phyloP scores from a whole-genome alignment of 805 yeast species.

The Kuraishia cidri region DNA sequence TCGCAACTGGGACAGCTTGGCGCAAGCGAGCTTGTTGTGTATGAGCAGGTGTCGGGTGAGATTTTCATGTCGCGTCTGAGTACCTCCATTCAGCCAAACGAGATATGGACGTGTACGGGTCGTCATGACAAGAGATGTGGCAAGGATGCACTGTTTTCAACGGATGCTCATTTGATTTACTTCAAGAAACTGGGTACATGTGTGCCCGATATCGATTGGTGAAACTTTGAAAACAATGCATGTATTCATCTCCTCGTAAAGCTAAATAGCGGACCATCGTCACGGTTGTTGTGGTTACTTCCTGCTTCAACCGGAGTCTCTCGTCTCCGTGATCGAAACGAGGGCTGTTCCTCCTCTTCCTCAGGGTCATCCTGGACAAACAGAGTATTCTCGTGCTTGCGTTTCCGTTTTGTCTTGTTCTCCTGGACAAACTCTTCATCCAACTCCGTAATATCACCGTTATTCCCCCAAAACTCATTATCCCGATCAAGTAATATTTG shows the following conservation, averaged over 20 bases:
- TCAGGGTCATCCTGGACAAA: conserved; percentile 1
- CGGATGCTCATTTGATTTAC: conserved; percentile 9
- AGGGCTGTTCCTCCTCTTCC: conserved; percentile 1
- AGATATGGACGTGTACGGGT: conserved; percentile 6
- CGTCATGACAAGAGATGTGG: conserved; percentile 6
- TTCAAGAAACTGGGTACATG: conserved; percentile 9
- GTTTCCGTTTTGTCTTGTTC: too few relatives aligned
- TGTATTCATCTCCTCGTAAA: too few relatives aligned
- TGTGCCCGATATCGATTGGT: conserved; percentile 1
- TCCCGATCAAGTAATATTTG: too few relatives aligned
- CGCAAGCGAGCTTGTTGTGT: conserved; percentile 4
- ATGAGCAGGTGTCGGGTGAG: conserved; percentile 13
- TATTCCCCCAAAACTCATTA: too few relatives aligned
- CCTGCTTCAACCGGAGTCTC: too few relatives aligned
- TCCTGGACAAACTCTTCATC: too few relatives aligned
- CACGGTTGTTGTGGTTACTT: too few relatives aligned
- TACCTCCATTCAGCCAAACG: conserved; percentile 3
- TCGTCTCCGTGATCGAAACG: too few relatives aligned
- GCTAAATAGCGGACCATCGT: too few relatives aligned
- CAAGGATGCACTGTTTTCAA: conserved; percentile 4
- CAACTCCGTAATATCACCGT: too few relatives aligned
- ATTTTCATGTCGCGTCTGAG: conserved; percentile 11
- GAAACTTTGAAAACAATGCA: not conserved
- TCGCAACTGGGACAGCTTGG: conserved; percentile 4
- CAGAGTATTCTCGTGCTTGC: not conserved